Evolutionary conservation across 192 early-diverging fungal species (phyloP).

Genomic region (Phlyctochytrium bullatum): DNA sequence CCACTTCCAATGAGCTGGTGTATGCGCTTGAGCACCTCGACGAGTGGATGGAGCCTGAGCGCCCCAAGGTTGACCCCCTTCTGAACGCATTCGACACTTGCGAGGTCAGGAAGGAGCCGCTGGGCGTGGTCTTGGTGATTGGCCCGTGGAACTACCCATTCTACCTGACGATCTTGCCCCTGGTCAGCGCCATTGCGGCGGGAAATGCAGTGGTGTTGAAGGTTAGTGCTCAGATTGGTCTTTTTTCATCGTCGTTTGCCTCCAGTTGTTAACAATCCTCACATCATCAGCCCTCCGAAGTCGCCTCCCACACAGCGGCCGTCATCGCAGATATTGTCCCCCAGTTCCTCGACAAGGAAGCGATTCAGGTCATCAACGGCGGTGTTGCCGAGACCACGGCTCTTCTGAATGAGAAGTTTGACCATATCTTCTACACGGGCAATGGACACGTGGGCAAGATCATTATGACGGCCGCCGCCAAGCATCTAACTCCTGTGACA

Average conservation of each 20-base stretch:
- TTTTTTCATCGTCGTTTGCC: too few species aligned
- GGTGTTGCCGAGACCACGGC: conserved; percentile 68
- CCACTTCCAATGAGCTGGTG: conserved; percentile 34
- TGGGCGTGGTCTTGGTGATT: conserved; percentile 73
- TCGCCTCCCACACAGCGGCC: conserved; percentile 61
- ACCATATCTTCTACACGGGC: conserved; percentile 95
- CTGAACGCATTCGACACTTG: conserved; percentile 12
- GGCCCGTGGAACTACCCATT: conserved; percentile 40
- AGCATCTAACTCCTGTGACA: conserved; percentile 82
- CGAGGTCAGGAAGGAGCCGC: conserved; percentile 58
- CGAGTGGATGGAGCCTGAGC: conserved; percentile 31
- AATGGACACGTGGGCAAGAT: conserved; percentile 75
- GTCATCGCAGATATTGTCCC: conserved; percentile 64
- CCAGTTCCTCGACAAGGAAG: conserved; percentile 69
- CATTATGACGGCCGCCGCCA: conserved; percentile 78
- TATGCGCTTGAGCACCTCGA: conserved; percentile 37
- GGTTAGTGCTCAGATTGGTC: conserved; percentile 12
- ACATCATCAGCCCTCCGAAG: conserved; percentile 71
- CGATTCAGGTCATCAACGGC: conserved; percentile 73
- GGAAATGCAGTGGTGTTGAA: conserved; percentile 70
- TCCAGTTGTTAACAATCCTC: background rate
- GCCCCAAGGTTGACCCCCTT: conserved; percentile 7
- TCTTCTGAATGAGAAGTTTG: conserved; percentile 75
- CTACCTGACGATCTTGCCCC: conserved; percentile 67
- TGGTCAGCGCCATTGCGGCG: conserved; percentile 83